Evolutionary conservation across 116 monocot species (phyloP), one percentile per base, ranked within the genome.

Genomic region (Papilionanthe hybrid): DNA sequence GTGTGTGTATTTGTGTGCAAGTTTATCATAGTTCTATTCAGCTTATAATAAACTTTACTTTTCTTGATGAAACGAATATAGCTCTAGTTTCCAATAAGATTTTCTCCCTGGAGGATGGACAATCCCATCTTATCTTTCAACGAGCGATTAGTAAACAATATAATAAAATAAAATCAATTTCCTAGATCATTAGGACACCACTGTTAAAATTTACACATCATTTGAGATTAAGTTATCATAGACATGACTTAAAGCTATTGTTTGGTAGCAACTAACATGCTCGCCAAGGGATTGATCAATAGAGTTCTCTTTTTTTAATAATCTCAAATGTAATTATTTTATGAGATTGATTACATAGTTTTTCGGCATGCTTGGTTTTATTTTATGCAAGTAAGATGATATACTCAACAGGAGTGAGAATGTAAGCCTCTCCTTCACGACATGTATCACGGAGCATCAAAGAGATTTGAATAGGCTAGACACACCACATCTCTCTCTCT

Each of bases 321-420:
- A 50, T 75, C 75, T 49, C 48, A 75, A 75, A 49, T 22, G 48
- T 49, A 75, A 50, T 75, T 45, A 75, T 75, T 22, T 19, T 48
- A 10, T 19, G 48, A 48, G 75, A 75, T 75, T 47, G 72, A 41
- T 75, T 48, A 75, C 75, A 75, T 75, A 48, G 48, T 75, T 25
- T 19, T 27, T 75, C 13, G 23, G 75, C 75, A 75, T 75, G 75
- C 47, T 75, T 45, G 15, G n/a, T 19, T 49, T 48, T 47, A 75
- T 75, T 75, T 72, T 75, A 75, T 75, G 75, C 48, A 75, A n/a
- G 43, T 19, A 43, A 72, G 72, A 41, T 72, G 20, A 72, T 43
- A 41, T 11, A 72, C 19, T 43, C 20, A 72, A 2, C 15, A 19
- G 19, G 18, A 42, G 5, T 37, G 72, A 48, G 75, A 9, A 49